These are phyloP conservation scores for Debaryomyces tyrocola DNA, from an alignment of 805 yeast species.

Conservation along the genomic window DNA sequence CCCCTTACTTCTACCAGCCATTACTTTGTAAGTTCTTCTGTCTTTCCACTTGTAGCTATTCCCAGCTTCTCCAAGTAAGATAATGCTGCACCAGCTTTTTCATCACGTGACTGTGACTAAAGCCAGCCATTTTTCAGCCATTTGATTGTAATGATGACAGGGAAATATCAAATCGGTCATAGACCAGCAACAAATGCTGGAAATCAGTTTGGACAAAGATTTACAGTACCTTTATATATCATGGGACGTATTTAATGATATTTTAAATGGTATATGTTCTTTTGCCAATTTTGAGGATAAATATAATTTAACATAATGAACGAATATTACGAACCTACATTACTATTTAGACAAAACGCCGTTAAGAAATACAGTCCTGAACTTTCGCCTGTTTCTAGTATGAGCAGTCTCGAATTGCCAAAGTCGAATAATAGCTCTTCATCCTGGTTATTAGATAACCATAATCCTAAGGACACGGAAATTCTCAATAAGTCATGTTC, in stretches of 20 bases:
- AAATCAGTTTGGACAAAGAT: not conserved
- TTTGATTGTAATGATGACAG: not conserved
- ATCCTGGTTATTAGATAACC: slow-evolving; percentile 31
- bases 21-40: too few relatives aligned
- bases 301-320: slow-evolving; percentile 16
- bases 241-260: not conserved
- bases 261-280: not conserved
- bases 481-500: slow-evolving; percentile 45
- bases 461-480: slow-evolving; percentile 26
- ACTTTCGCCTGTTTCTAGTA: slow-evolving; percentile 19
- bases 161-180: not conserved
- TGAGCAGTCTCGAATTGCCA: not conserved
- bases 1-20: too few relatives aligned
- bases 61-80: too few relatives aligned
- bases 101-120: not conserved
- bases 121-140: slow-evolving; percentile 1
- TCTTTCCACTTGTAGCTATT: too few relatives aligned
- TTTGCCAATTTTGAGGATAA: not conserved
- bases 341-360: slow-evolving; percentile 43
- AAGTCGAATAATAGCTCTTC: slow-evolving; percentile 3
- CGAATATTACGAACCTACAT: slow-evolving; percentile 41
- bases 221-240: not conserved
- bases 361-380: slow-evolving; percentile 25
- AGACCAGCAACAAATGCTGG: not conserved
- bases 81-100: not conserved